Evolutionary conservation across 2,329 filamentous ascomycete species (phyloP).

Genomic region (Leptographium flavum): DNA sequence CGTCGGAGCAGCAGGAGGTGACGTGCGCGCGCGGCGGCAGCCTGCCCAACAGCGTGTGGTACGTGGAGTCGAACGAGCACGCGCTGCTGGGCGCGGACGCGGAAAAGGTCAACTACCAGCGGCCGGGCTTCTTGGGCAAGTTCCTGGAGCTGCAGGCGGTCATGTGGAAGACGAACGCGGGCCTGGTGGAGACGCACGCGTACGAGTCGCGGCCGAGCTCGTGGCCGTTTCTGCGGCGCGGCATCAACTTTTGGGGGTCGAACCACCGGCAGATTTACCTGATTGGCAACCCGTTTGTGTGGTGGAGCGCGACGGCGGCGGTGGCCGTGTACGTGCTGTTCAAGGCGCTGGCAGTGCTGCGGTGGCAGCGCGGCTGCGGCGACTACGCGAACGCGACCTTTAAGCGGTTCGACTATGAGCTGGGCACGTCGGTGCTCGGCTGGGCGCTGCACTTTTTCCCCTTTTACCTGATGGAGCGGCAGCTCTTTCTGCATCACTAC

Average conservation of each 20-base stretch:
- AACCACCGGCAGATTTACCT: constrained; percentile 92
- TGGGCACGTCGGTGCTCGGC: constrained; percentile 76
- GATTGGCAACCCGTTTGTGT: constrained; percentile 85
- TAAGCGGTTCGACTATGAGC: constrained; percentile 96
- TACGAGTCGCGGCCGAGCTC: constrained; percentile 93
- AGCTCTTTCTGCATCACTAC: constrained; percentile 97
- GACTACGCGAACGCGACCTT: constrained; percentile 75
- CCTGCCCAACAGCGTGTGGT: constrained; percentile 94
- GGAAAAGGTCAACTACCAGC: constrained; percentile 91
- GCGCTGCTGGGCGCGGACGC: constrained; percentile 58
- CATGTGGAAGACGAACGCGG: constrained; percentile 98
- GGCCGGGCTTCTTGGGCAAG: constrained; percentile 92
- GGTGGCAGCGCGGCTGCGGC: constrained; percentile 86
- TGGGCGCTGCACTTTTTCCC: constrained; percentile 99
- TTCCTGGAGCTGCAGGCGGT: constrained; percentile 96
- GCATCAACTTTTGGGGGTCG: constrained; percentile 99
- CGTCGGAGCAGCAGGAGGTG: constrained; percentile 97
- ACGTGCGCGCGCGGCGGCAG: constrained; percentile 87
- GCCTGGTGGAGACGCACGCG: constrained; percentile 87
- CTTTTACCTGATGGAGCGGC: constrained; percentile 95
- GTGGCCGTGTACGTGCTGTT: constrained; percentile 66
- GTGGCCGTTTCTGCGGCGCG: constrained; percentile 82
- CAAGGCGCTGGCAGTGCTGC: constrained; percentile 74
- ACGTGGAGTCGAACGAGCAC: constrained; percentile 82
- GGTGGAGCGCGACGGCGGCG: constrained; percentile 76